phyloP scores from a whole-genome alignment of 2,329 filamentous ascomycete species.

The Chrysosporium keratinophilum region DNA sequence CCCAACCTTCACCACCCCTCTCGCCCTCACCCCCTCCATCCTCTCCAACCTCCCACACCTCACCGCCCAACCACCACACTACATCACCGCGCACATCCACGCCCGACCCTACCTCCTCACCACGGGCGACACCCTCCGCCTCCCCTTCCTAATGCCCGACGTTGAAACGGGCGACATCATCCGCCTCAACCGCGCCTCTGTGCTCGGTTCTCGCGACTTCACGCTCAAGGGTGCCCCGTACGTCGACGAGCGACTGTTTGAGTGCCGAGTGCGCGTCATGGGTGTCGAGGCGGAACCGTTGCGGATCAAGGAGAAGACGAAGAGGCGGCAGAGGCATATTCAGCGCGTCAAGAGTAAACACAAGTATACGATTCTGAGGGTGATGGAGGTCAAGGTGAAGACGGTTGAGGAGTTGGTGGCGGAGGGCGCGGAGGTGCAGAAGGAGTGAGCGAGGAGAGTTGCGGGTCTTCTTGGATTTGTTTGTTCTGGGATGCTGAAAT shows the following conservation, averaged over 20 bases:
- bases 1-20: conserved; percentile 29
- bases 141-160: conserved; percentile 68
- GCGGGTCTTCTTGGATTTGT: background rate
- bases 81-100: conserved; percentile 40
- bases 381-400: conserved; percentile 68
- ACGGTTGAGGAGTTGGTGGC: conserved; percentile 44
- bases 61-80: conserved; percentile 37
- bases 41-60: conserved; percentile 37
- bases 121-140: conserved; percentile 60
- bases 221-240: conserved; percentile 75
- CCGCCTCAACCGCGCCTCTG: conserved; percentile 72
- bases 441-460: conserved; percentile 15
- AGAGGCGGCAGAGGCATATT: conserved; percentile 57
- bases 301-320: conserved; percentile 69
- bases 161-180: conserved; percentile 74
- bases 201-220: conserved; percentile 78
- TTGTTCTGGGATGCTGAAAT: background rate
- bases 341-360: conserved; percentile 83
- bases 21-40: conserved; percentile 35
- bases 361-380: conserved; percentile 71
- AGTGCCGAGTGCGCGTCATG: conserved; percentile 74
- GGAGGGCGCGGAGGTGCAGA: conserved; percentile 33
- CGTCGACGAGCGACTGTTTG: conserved; percentile 72
- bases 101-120: conserved; percentile 42
- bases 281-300: conserved; percentile 74